A percentile compares a stretch with the other conserved stretches of the same genome.
These are phyloP conservation scores for Dactylellina cionopaga DNA, from an alignment of 2,329 filamentous ascomycete genomes.

Conservation along the genomic window DNA sequence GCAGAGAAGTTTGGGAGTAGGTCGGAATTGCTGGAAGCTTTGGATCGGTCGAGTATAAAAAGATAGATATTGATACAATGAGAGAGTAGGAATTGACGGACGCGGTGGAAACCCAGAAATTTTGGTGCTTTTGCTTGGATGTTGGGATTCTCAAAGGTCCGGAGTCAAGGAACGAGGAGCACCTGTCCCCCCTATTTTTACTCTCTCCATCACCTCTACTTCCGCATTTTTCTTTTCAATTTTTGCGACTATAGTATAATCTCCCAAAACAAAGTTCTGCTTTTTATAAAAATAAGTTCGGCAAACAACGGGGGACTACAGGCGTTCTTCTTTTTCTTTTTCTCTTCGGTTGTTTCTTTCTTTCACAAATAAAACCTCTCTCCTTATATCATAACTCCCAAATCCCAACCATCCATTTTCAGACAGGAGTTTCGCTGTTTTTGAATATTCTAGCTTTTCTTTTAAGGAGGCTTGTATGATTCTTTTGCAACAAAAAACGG, in stretches of 20 bases:
- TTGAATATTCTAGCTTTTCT: too few relatives aligned
- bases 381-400: neutral
- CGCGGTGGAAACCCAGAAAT: too few relatives aligned
- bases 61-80: conserved; percentile 35
- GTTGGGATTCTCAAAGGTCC: too few relatives aligned
- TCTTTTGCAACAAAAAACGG: neutral
- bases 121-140: too few relatives aligned
- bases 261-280: conserved; percentile 33
- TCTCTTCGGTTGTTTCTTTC: neutral
- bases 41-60: conserved; percentile 68
- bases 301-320: conserved; percentile 37
- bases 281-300: conserved; percentile 32
- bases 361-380: neutral
- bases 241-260: conserved; percentile 39
- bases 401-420: too few relatives aligned
- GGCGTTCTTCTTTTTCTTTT: conserved; percentile 26
- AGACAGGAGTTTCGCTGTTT: too few relatives aligned
- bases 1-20: conserved; percentile 76
- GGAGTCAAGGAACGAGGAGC: too few relatives aligned
- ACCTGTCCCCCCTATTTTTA: too few relatives aligned
- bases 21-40: conserved; percentile 87
- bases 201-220: neutral
- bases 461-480: neutral
- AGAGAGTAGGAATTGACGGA: too few relatives aligned
- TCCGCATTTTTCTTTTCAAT: conserved; percentile 21